Evolutionary conservation across 345 rosid species (phyloP), one percentile per base, ranked within the genome.

Genomic region (Citrus trifoliata): DNA sequence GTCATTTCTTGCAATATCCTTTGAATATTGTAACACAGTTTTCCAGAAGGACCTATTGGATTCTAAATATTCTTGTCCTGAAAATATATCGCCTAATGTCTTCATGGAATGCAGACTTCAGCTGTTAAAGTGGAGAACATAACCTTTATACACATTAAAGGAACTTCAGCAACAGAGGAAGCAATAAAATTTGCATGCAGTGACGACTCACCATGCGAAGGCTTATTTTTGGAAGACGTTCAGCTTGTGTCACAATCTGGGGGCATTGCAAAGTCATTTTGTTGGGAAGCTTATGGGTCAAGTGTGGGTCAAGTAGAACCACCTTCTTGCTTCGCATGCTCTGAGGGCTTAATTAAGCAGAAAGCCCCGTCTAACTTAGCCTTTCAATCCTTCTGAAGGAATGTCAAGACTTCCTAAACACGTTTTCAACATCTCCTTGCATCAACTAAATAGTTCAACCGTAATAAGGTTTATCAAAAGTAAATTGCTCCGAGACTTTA

Each of bases 281-380:
- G 99, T 73, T 93, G 97, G 97, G 82, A 91, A 81, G 97, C 98
- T 64, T 80, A 86, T 53, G 98, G 98, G 75, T 81, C 87, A n/a
- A 87, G 86, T 75, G 70, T 30, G 0, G 98, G 90, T 83, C 77
- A 78, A 67, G 87, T 92, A 40, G 58, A 76, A 25, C 98, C 99
- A 28, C 83, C 84, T 81, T 73, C 95, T 76, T 93, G 99, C 81
- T 85, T 89, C 58, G 77, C 87, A 19, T 59, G 73, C 22, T 78
- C 66, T 33, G 78, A 77, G 14, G 73, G 84, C 77, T 83, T 88
- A 79, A 88, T 89, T 76, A 53, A 83, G 78, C 92, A 81, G 88
- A 78, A 84, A 48, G 80, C 87, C 76, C 66, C 56, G 42, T 66
- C 85, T 5, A 75, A 64, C 32, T 78, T 38, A 33, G 38, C 77